Conservation (phyloP, 2,329 filamentous ascomycete genomes). For the Ophiostoma piceae region DNA sequence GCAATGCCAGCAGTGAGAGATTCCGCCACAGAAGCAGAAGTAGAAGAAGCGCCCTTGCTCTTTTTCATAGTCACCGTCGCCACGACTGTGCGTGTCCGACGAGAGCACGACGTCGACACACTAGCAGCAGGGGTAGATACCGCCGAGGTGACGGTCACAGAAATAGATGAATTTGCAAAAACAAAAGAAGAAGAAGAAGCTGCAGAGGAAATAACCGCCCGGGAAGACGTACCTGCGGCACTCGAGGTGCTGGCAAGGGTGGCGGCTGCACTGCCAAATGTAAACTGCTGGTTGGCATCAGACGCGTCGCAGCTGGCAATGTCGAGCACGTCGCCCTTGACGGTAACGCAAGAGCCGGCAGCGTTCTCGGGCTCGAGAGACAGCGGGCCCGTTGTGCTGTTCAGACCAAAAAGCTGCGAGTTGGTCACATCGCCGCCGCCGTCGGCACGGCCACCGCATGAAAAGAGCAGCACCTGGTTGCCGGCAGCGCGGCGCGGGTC, state of each 20-base stretch:
- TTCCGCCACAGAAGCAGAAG: not conserved
- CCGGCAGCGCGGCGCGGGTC: conserved; percentile 48
- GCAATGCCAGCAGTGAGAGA: conserved; percentile 5
- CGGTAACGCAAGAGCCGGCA: conserved; percentile 44
- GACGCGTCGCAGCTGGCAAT: conserved; percentile 40
- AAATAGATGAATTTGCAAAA: not conserved
- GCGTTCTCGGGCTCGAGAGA: conserved; percentile 44
- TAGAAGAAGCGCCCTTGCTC: not conserved
- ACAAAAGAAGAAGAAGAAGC: not conserved
- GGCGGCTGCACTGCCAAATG: conserved; percentile 29
- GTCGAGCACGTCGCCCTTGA: conserved; percentile 41
- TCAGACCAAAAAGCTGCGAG: conserved; percentile 49
- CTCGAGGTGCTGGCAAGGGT: not conserved
- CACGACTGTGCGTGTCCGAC: not conserved
- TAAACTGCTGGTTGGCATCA: conserved; percentile 43
- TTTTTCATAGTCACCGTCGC: not conserved
- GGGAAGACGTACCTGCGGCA: not conserved
- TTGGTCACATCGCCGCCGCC: conserved; percentile 45
- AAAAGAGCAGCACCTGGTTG: conserved; percentile 52
- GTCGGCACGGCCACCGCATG: conserved; percentile 54
- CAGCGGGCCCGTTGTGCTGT: conserved; percentile 40
- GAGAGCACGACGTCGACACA: not conserved
- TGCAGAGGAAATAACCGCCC: not conserved
- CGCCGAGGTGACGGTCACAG: not conserved
- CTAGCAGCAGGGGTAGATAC: not conserved